Percentiles rank a stretch among this genome's conserved stretches.
These are phyloP conservation scores for Fraxinus anomala DNA, from an alignment of 257 asterid genomes.

Conservation along the genomic window DNA sequence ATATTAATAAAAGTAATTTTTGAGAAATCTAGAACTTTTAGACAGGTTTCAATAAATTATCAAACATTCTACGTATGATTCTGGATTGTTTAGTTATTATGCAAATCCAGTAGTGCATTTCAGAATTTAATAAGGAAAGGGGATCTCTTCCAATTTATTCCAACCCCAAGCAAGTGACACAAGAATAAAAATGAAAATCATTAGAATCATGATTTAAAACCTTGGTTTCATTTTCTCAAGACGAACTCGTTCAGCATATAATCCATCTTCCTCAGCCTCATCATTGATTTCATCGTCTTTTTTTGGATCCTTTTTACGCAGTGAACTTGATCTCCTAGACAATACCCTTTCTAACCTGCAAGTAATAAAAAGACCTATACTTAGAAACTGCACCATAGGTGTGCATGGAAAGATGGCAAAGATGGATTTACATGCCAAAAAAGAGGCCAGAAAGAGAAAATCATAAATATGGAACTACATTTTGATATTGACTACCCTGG, in stretches of 20 bases:
- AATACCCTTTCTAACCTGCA: conserved; percentile 65
- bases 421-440: conserved; percentile 21
- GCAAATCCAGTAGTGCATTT: conserved; percentile 14
- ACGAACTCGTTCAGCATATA: conserved; percentile 86
- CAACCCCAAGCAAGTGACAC: conserved; percentile 18
- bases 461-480: conserved; percentile 11
- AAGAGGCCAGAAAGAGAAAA: conserved; percentile 22
- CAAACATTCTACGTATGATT: background rate
- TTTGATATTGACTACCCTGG: conserved; percentile 14
- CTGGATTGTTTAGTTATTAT: conserved; percentile 1
- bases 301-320: conserved; percentile 43
- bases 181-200: conserved; percentile 16
- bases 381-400: conserved; percentile 15
- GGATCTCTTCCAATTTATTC: background rate
- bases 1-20: background rate
- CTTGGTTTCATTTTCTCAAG: conserved; percentile 86
- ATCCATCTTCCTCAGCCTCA: conserved; percentile 51
- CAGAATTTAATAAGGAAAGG: conserved; percentile 8
- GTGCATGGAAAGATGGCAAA: conserved; percentile 18
- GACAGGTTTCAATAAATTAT: conserved; percentile 7
- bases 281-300: conserved; percentile 50
- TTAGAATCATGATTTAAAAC: conserved; percentile 37
- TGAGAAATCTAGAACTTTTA: background rate
- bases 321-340: conserved; percentile 55
- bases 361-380: conserved; percentile 19